phyloP scores from a whole-genome alignment of 257 asterid species.

The Orobanche coerulescens region DNA sequence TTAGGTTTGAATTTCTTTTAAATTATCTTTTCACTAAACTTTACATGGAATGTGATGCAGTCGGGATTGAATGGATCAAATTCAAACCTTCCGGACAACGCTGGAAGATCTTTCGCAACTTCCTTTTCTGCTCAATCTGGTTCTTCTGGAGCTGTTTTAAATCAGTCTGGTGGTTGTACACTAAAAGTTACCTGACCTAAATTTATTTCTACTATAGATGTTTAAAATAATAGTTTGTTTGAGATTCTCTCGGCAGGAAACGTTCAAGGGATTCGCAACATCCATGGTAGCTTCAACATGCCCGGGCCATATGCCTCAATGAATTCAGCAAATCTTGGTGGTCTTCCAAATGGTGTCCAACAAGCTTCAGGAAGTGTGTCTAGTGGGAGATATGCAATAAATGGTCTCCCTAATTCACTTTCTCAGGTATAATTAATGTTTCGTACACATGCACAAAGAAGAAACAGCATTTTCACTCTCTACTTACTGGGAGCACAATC shows the following conservation, averaged over 20 bases:
- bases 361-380: constrained; percentile 66
- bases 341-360: constrained; percentile 62
- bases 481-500: not conserved
- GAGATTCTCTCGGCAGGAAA: constrained; percentile 36
- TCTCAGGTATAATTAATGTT: constrained; percentile 52
- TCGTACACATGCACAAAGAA: not conserved
- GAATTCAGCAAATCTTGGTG: constrained; percentile 50
- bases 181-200: constrained; percentile 20
- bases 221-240: constrained; percentile 2
- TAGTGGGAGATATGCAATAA: constrained; percentile 60
- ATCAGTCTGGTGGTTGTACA: constrained; percentile 57
- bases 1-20: constrained; percentile 14
- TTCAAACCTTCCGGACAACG: constrained; percentile 59
- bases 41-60: constrained; percentile 34
- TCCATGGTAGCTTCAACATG: constrained; percentile 64
- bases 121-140: constrained; percentile 73
- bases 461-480: constrained; percentile 15
- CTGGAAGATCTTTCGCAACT: constrained; percentile 55
- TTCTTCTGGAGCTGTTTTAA: constrained; percentile 52
- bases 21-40: constrained; percentile 1
- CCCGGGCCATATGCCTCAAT: constrained; percentile 62
- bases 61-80: constrained; percentile 65
- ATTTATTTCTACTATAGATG: constrained; percentile 6
- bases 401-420: constrained; percentile 57
- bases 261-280: constrained; percentile 69